phyloP scores from a whole-genome alignment of 2,329 filamentous ascomycete species.

The Xylariaceae sp. region DNA sequence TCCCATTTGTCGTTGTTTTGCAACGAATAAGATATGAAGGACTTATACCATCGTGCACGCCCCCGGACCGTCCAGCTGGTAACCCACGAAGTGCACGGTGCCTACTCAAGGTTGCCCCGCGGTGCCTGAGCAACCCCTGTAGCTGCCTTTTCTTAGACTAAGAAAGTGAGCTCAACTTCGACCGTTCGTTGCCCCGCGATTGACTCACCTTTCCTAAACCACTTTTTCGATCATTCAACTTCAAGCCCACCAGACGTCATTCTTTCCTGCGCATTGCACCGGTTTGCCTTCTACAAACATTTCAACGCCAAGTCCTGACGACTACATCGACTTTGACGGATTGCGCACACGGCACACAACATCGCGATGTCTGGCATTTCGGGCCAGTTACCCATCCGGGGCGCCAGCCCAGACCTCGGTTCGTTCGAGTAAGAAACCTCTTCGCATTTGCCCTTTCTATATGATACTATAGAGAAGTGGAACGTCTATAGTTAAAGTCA shows the following conservation, averaged over 20 bases:
- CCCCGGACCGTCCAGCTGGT: no score
- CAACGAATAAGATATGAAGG: no score
- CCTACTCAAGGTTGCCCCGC: no score
- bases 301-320: neutral
- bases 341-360: slow-evolving; percentile 19
- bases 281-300: neutral
- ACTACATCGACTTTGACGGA: neutral
- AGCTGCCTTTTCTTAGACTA: neutral
- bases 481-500: neutral
- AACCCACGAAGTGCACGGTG: no score
- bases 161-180: neutral
- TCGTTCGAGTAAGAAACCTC: slow-evolving; percentile 27
- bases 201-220: neutral
- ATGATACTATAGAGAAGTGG: neutral
- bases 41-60: no score
- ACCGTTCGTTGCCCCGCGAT: neutral
- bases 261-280: neutral
- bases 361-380: slow-evolving; percentile 12
- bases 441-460: neutral
- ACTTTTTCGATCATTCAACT: neutral
- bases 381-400: slow-evolving; percentile 27
- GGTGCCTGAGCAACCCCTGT: no score
- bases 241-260: neutral
- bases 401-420: slow-evolving; percentile 26
- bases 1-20: no score